Base-by-base conservation (phyloP, 352 stramenopile genomes). In the Phytophthora rubi region DNA sequence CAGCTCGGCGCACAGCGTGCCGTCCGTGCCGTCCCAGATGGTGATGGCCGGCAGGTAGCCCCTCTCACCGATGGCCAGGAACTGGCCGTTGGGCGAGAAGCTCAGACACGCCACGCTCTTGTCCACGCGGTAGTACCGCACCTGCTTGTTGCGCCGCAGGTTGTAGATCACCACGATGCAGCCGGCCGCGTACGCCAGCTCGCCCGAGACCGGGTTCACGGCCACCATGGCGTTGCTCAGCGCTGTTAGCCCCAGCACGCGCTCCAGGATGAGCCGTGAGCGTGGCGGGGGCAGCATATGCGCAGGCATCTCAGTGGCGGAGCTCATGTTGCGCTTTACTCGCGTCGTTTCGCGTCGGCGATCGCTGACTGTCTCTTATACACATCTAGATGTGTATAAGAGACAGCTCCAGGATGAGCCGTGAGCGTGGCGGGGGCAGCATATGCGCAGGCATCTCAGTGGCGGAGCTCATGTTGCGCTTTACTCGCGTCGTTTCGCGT, bases 81-180 rank as follows among this genome's bases (percentile, higher is more conserved):
- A 95, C 59, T 91, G 86, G 7, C 91, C 91, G 30, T 82, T 94
- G 28, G 79, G 82, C 45, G 91, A 97, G 73, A 96, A 97, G 60
- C 78, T 83, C 21, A 97, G 63, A 53, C 89, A 92, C 32, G 86
- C 70, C n/a, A 97, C 90, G 18, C 65, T 73, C 57, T 96, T 96
- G 67, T 95, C 88, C 2, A 95, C 89, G 49, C 89, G 89, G 71
- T 96, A 96, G 75, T 96, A 97, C 3, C 88, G 82, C 63, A 93
- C 83, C 48, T 97, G 91, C 47, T 94, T 95, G 73, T 96, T 91
- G 39, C 89, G 73, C 0, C 87, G 75, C 28, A 94, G 61, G 74
- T 93, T 95, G 83, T 96, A 97, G 49, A 97, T 83, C n/a, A 97
- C 91, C 53, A 97, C 91, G 47, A 97, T 93, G 65, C 88, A 95